Conservation (phyloP, 2,329 filamentous ascomycete species). For the Ascochyta viciae-villosae region DNA sequence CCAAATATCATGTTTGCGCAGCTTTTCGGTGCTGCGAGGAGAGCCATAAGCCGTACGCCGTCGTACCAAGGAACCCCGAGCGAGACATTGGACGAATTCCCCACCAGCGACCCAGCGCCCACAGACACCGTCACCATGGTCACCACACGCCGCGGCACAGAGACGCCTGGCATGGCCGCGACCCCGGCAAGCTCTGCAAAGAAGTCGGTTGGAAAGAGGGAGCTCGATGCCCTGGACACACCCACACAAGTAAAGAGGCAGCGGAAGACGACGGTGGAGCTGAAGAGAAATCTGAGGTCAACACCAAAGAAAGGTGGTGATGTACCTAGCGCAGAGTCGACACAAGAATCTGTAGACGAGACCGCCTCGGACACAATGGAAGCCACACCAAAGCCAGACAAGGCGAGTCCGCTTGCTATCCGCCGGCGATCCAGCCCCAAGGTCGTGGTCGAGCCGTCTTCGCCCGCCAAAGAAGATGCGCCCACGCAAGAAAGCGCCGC, state of each 20-base stretch:
- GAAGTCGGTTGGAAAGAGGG: constrained; percentile 36
- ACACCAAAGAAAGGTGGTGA: constrained; percentile 16
- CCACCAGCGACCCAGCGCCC: constrained; percentile 17
- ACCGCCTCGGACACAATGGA: constrained; percentile 21
- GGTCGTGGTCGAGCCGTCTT: constrained; percentile 30
- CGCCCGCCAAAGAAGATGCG: constrained; percentile 17
- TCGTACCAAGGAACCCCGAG: constrained; percentile 33
- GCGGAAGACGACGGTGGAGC: constrained; percentile 26
- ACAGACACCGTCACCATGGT: constrained; percentile 38
- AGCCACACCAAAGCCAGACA: constrained; percentile 21
- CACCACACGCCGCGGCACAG: constrained; percentile 43
- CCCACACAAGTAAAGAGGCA: constrained; percentile 40
- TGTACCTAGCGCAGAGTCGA: constrained; percentile 15
- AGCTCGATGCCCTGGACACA: constrained; percentile 38
- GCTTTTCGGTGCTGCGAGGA: constrained; percentile 39
- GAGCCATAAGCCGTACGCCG: constrained; percentile 41
- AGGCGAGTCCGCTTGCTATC: constrained; percentile 20
- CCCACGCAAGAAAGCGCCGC: constrained; percentile 24
- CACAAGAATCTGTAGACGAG: constrained; percentile 15
- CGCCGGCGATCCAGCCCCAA: constrained; percentile 33
- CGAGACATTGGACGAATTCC: constrained; percentile 22
- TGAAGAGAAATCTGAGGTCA: constrained; percentile 22
- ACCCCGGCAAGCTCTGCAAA: constrained; percentile 36
- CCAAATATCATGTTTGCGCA: constrained; percentile 40
- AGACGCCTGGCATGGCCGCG: constrained; percentile 31